Conservation (phyloP, 768 basidiomycete genomes). For the Rubroboletus satanas region DNA sequence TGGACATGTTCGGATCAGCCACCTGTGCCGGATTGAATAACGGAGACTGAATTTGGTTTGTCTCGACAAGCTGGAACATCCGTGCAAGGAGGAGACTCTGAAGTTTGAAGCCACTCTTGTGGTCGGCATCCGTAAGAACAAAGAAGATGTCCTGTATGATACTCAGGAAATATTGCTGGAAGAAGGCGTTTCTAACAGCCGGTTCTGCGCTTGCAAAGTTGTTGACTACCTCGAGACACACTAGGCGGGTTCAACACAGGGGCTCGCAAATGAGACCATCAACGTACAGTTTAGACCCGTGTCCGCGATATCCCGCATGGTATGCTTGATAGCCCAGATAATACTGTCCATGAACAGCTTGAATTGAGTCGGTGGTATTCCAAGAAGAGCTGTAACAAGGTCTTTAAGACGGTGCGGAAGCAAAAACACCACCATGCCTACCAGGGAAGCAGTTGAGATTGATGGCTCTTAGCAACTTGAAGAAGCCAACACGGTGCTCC, state of each 20-base stretch:
- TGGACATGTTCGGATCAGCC: constrained; percentile 67
- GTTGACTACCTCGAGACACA: constrained; percentile 91
- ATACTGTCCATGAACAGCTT: constrained; percentile 98
- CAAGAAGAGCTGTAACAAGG: constrained; percentile 55
- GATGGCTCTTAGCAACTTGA: constrained; percentile 89
- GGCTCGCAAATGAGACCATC: neutral
- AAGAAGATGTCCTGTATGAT: constrained; percentile 96
- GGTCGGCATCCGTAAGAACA: constrained; percentile 95
- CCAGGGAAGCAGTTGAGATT: constrained; percentile 95
- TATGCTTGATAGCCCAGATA: constrained; percentile 99
- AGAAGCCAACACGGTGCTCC: constrained; percentile 96
- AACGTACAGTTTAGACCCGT: constrained; percentile 70
- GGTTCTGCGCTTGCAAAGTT: constrained; percentile 86
- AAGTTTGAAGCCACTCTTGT: constrained; percentile 98
- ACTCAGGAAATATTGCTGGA: constrained; percentile 92
- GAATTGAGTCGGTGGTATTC: constrained; percentile 88
- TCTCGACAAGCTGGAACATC: constrained; percentile 90
- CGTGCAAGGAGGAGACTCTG: constrained; percentile 90
- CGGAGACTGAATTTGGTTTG: constrained; percentile 73
- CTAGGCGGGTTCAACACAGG: constrained; percentile 37
- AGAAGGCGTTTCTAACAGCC: constrained; percentile 84
- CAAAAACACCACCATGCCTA: constrained; percentile 33
- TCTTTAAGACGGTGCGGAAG: neutral
- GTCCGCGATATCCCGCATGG: constrained; percentile 97
- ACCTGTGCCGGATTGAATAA: constrained; percentile 77